Base-by-base conservation (phyloP, 192 early-diverging fungal genomes). In the Lobosporangium transversale region DNA sequence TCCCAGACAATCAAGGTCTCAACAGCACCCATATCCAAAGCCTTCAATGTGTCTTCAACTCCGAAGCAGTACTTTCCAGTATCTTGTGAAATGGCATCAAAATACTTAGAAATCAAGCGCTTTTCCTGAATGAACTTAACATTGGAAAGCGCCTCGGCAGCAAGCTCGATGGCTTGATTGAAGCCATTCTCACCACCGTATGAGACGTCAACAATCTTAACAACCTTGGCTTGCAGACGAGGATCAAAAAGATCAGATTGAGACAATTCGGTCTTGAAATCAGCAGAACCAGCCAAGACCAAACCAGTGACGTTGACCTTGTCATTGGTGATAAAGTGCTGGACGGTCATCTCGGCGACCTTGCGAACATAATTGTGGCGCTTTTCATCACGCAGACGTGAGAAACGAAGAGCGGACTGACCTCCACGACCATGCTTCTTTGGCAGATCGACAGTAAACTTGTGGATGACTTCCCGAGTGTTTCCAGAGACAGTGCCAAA, bases 381-480 rank as follows among this genome's bases (percentile, higher is more conserved):
- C 85, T 96, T 96, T 82, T 99, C 98, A 64, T 96, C 94, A 79
- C 98, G 94, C 64, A 99, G 89, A 91, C 98, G 98, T 5, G 96
- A 92, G 79, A 99, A 99, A 93, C 98, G 96, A 80, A 98, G 89
- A 23, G 98, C 98, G 12, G 98, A 99, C 84, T 99, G 98, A 91
- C 98, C 98, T 88, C 98, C 98, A 87, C 98, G 94, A 53, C 98
- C 98, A 90, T 99, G 98, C 93, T 99, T 99, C 88, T 99, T 99
- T 76, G 98, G 98, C 80, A 99, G 78, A 76, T 99, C 98, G 48
- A 99, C 98, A 20, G 90, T 83, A 58, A 99, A 88, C 81, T 96
- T 94, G 86, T 96, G 94, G 58, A 98, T 80, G 33, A 99, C 87
- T 62, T 97, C 94, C 61, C 98, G 93, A 23, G 88, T 94, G 84